Base-by-base conservation (phyloP, 768 basidiomycete species). In the Mycena galopus region DNA sequence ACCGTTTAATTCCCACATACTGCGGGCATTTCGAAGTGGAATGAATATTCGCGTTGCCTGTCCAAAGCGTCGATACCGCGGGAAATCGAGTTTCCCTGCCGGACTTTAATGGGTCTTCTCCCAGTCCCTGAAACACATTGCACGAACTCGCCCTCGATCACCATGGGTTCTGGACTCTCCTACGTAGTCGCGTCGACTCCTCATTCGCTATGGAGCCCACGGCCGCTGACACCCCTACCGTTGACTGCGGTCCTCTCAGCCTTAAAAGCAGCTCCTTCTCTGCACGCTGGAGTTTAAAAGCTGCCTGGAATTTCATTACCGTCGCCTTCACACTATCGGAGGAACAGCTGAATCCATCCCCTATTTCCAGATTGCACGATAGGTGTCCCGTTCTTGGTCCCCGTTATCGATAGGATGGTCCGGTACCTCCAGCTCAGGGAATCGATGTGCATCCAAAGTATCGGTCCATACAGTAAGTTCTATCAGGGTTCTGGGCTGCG, bases 1-100 rank as follows among this genome's bases (percentile, higher is more conserved):
- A 56, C 62, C 62, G 62, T 58, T 58, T 39, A 70, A 64, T 58
- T 62, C 3, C 19, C 69, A 62, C 55, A 55, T 62, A 27, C 35
- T 53, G 12, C 42, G 25, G 39, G 10, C 25, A 44, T 62, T 47
- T 32, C 60, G 35, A 16, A n/a, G 33, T 23, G 30, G 42, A 62
- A 39, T 44, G 30, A 42, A 50, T 33, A 32, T 50, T 44, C 61
- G 30, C 21, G 30, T 23, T 11, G 60, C 37, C 37, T 29, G 37
- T 42, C 1, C 39, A 5, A 7, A 2, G 3, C 1, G 55, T 33
- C 17, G 19, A 25, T 35, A 2, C 57, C 39, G 56, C 56, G 39
- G 65, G 27, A 57, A 44, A 42, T 42, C 9, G 39, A 61, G 17
- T 27, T 61, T 33, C 57, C 35, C 37, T 37, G 21, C 57, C 25